Evolutionary conservation across 352 stramenopile species (phyloP), one percentile per base, ranked within the genome.

Genomic region (Pilasporangium apinafurcum): DNA sequence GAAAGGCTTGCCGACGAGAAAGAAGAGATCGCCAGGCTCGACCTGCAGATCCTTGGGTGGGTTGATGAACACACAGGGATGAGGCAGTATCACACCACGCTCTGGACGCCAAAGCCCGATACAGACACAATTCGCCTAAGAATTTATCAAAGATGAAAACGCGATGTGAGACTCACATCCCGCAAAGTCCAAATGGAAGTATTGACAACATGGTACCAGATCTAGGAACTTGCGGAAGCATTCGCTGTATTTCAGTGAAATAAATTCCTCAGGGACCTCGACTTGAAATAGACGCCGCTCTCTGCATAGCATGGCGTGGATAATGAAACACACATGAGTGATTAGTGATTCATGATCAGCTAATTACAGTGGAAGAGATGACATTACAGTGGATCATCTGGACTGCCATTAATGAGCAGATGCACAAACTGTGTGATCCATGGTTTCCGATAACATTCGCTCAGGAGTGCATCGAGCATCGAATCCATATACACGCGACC

Each of bases 171-270:
- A 4, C 31, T 45, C 10, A 31, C 18, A 18, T 16, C 27, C 12
- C 16, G 9, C 12, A 12, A 1, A 17, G n/a, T 29, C 16, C 13
- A 53, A 21, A 3, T 8, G 16, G 16, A 43, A 57, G 30, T n/a
- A n/a, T n/a, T n/a, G n/a, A n/a, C n/a, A n/a, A n/a, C n/a, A n/a
- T n/a, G n/a, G n/a, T 45, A 87, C 72, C 45, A 68, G 61, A 24
- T 85, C 71, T n/a, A 91, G 69, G 30, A 86, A 73, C 41, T 80
- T 83, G 42, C 79, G 73, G 33, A 87, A 85, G 37, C 71, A 83
- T 10, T 77, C 51, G 33, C 66, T 58, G 37, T 84, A 90, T 12
- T 46, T 60, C 22, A 70, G 53, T 8, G 63, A 61, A 4, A 86
- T 30, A 3, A 90, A 42, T 33, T 69, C 60, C 1, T 73, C 57